phyloP scores from a whole-genome alignment of 2,329 filamentous ascomycete genomes.

The Aaosphaeria pasadenensis region DNA sequence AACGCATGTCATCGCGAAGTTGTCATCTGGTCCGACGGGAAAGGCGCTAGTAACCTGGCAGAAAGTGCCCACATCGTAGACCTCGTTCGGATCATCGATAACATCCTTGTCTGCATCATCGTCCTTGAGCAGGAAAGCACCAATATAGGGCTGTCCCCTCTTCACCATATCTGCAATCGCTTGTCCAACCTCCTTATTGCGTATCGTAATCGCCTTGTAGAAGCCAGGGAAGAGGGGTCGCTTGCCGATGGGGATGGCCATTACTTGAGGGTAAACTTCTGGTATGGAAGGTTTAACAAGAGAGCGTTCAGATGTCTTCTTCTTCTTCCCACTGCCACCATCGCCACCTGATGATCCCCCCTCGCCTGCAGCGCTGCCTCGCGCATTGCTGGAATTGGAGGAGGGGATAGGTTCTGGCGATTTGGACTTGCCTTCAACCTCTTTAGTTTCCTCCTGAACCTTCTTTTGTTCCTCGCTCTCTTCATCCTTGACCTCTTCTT shows the following conservation, averaged over 20 bases:
- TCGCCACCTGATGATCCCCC: slow-evolving; percentile 50
- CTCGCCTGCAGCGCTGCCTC: slow-evolving; percentile 58
- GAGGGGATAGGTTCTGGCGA: slow-evolving; percentile 51
- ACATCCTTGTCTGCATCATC: slow-evolving; percentile 91
- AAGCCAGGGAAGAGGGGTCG: slow-evolving; percentile 94
- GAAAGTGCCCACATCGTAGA: slow-evolving; percentile 95
- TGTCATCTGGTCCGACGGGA: slow-evolving; percentile 75
- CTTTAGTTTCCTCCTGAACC: not conserved
- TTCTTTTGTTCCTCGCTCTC: not conserved
- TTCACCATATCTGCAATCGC: slow-evolving; percentile 97
- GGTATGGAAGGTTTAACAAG: slow-evolving; percentile 86
- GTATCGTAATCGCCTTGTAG: slow-evolving; percentile 97
- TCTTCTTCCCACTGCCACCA: slow-evolving; percentile 61
- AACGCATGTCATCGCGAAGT: slow-evolving; percentile 83
- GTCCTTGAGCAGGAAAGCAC: slow-evolving; percentile 95
- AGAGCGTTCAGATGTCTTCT: slow-evolving; percentile 71
- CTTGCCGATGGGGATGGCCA: slow-evolving; percentile 94
- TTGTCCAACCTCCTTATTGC: slow-evolving; percentile 83
- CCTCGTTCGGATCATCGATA: slow-evolving; percentile 85
- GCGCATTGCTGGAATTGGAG: slow-evolving; percentile 54
- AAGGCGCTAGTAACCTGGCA: slow-evolving; percentile 97
- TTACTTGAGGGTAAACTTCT: slow-evolving; percentile 94
- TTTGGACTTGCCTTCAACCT: slow-evolving; percentile 25
- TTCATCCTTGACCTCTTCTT: slow-evolving; percentile 30
- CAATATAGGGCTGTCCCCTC: slow-evolving; percentile 93